phyloP scores from a whole-genome alignment of 345 rosid genomes.

The Brassica napus region Da-Ae NC_063445.1:54332001-54332500 shows the following conservation, averaged over 20 bases:
- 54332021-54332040: neutral
- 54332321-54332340: slow-evolving; percentile 13
- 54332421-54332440: slow-evolving; percentile 62
- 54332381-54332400: slow-evolving; percentile 52
- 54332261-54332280: slow-evolving; percentile 56
- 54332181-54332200: neutral
- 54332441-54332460: slow-evolving; percentile 60
- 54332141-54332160: neutral
- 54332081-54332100: too few relatives aligned
- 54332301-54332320: slow-evolving; percentile 21
- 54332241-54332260: slow-evolving; percentile 73
- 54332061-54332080: neutral
- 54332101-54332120: too few relatives aligned
- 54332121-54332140: neutral
- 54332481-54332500: slow-evolving; percentile 16
- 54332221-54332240: slow-evolving; percentile 68
- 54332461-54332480: slow-evolving; percentile 55
- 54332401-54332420: slow-evolving; percentile 62
- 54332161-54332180: neutral
- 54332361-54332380: slow-evolving; percentile 78
- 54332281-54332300: neutral
- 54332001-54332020: neutral
- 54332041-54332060: too few relatives aligned
- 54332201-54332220: slow-evolving; percentile 54
- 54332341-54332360: slow-evolving; percentile 62